Evolutionary conservation across 192 early-diverging fungal genomes (phyloP).

Genomic region (Gonapodya prolifera): DNA sequence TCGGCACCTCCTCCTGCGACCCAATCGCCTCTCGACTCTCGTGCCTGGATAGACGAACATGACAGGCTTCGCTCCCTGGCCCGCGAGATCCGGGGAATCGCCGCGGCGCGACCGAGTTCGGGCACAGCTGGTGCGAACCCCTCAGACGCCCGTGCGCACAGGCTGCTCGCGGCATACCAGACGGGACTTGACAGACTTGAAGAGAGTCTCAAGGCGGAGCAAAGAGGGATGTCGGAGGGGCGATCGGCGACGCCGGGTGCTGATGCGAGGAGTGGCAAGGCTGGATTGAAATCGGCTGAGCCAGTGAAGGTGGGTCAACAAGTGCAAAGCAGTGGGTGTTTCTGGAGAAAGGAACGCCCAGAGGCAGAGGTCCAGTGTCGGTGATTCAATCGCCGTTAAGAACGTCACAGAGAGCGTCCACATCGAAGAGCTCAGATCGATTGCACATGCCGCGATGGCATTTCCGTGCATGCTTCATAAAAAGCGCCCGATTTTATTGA

Average conservation of each 20-base stretch:
- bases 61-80: neutral
- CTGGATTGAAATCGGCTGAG: conserved; percentile 62
- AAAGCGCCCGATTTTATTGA: too few species aligned
- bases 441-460: conserved; percentile 12
- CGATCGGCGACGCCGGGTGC: conserved; percentile 21
- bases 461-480: too few species aligned
- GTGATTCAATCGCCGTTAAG: conserved; percentile 20
- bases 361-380: conserved; percentile 28
- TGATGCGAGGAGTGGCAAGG: conserved; percentile 32
- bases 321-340: conserved; percentile 46
- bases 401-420: conserved; percentile 1
- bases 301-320: conserved; percentile 63
- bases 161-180: neutral
- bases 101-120: neutral
- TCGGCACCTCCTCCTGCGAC: neutral
- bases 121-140: neutral
- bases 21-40: neutral
- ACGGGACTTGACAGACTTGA: conserved; percentile 23
- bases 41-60: conserved; percentile 1
- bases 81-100: neutral
- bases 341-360: conserved; percentile 30
- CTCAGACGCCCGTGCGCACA: neutral
- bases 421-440: neutral
- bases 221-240: conserved; percentile 1
- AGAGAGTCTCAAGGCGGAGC: conserved; percentile 27